These are phyloP conservation scores for Colletotrichum neosansevieriae DNA, from an alignment of 2,329 filamentous ascomycete species.

Conservation along the genomic window DNA sequence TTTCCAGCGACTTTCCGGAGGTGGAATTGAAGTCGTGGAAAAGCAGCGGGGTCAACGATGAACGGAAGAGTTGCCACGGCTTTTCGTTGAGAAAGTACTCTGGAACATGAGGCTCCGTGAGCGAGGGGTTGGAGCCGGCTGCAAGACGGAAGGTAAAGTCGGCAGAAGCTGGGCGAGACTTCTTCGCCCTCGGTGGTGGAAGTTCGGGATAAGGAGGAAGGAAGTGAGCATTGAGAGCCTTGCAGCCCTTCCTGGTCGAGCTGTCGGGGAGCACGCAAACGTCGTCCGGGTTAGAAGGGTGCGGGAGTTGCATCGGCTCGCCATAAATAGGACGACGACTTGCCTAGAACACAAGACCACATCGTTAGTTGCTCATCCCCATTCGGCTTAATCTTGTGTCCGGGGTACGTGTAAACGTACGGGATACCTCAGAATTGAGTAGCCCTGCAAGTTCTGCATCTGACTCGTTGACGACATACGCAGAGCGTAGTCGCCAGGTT, in stretches of 20 bases:
- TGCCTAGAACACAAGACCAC: background rate
- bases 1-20: background rate
- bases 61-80: conserved; percentile 35
- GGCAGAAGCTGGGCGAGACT: conserved; percentile 35
- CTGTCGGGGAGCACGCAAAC: conserved; percentile 41
- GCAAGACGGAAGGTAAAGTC: conserved; percentile 26
- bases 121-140: conserved; percentile 23
- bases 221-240: conserved; percentile 20
- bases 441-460: conserved; percentile 44
- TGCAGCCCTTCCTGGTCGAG: conserved; percentile 33
- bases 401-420: conserved; percentile 1
- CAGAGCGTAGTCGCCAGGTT: conserved; percentile 43
- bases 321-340: conserved; percentile 38
- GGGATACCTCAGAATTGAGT: conserved; percentile 40
- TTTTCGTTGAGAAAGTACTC: conserved; percentile 38
- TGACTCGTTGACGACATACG: conserved; percentile 43
- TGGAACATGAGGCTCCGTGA: conserved; percentile 10
- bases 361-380: background rate
- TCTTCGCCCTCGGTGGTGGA: conserved; percentile 28
- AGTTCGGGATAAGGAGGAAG: conserved; percentile 34
- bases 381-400: too few species aligned
- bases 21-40: conserved; percentile 20
- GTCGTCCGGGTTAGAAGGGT: conserved; percentile 9
- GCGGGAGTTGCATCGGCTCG: conserved; percentile 40
- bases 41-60: conserved; percentile 41